Evolutionary conservation across 2,329 filamentous ascomycete genomes (phyloP).

Genomic region (Colletotrichum sp.): DNA sequence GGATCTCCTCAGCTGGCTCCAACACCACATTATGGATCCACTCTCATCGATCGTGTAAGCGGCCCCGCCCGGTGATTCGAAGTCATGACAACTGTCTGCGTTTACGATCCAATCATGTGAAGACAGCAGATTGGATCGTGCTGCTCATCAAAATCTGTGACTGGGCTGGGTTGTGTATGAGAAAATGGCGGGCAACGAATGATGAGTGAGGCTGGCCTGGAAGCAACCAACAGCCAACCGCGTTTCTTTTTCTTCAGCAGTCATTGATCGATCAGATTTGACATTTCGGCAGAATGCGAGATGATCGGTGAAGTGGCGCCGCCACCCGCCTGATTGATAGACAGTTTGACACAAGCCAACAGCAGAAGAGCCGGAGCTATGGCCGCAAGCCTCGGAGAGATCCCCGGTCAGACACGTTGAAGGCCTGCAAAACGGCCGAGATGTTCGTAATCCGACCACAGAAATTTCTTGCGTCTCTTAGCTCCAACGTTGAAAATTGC

Average conservation of each 20-base stretch:
- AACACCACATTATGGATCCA: neutral
- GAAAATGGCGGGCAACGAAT: neutral
- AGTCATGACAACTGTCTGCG: neutral
- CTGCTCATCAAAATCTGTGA: neutral
- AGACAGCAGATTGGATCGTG: neutral
- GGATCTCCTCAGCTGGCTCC: neutral
- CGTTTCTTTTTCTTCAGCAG: neutral
- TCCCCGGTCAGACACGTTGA: neutral
- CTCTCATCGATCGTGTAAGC: neutral
- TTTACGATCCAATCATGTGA: neutral
- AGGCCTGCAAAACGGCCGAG: neutral
- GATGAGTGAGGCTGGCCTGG: neutral
- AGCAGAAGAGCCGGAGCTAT: neutral
- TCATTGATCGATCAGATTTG: neutral
- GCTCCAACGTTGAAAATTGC: neutral
- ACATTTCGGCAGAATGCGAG: neutral
- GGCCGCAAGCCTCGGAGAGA: neutral
- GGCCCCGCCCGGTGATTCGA: neutral
- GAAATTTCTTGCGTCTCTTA: neutral
- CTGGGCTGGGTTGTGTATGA: neutral
- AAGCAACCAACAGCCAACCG: neutral
- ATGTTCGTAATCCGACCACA: neutral
- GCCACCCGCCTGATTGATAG: neutral
- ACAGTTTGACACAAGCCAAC: neutral
- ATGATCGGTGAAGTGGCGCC: slow-evolving; percentile 3